Base-by-base conservation (phyloP, 306 rosid genomes). In the Dryas octopetala region DNA sequence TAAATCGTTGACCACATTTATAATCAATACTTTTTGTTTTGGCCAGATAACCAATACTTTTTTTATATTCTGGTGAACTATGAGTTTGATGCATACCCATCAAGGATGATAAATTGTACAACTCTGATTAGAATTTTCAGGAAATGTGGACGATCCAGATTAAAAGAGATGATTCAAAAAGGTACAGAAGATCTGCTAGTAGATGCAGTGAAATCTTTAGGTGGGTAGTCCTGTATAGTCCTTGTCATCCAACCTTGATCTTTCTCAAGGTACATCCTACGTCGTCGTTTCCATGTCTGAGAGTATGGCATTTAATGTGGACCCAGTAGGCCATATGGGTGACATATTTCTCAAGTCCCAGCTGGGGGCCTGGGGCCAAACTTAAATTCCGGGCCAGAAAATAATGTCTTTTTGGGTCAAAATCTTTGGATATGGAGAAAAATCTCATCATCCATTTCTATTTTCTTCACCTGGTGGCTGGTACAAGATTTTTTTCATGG, bases 141-240 rank as follows among this genome's bases (percentile, higher is more conserved):
- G 45, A 44, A 49, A 53, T 12, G 71, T 73, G 53, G 62, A 77
- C 79, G 82, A 61, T 19, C 49, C 61, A 2, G 79, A 73, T 54
- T 26, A n/a, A 48, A 59, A 11, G 53, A 55, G 59, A 9, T 2
- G 38, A 26, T 5, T 12, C 11, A 11, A 6, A 4, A 12, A 4
- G 9, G 73, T 54, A 54, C 77, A 28, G 70, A 5, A 5, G 66
- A 76, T 65, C 40, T 4, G 63, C 14, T 26, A 47, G 55, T 7
- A 26, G 72, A 62, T 68, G 75, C 43, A 15, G 5, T 66, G 57
- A 76, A 55, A 76, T 70, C 63, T 81, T 76, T 16, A 63, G 58
- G 9, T 6, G 57, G 10, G 53, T 4, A 52, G 46, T 66, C 9
- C 28, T 62, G 5, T 11, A 54, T 5, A 52, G 72, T 51, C 5